Evolutionary conservation across 2,329 filamentous ascomycete species (phyloP).

Genomic region (Alternaria burnsii): DNA sequence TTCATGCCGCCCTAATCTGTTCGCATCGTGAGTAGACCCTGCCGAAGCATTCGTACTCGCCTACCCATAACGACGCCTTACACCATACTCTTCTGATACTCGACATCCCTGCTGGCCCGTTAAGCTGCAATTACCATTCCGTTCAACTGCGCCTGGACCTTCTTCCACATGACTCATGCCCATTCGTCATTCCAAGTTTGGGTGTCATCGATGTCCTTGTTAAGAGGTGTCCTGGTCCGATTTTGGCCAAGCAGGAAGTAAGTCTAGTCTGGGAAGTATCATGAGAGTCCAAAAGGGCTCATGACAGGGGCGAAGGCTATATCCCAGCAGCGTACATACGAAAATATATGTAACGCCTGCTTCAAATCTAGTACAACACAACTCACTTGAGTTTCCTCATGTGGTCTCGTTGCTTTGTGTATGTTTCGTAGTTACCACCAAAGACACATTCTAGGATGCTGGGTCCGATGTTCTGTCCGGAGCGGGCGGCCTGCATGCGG

Average conservation of each 20-base stretch:
- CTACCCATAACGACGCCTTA: conserved; percentile 6
- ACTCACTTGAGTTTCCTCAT: conserved; percentile 54
- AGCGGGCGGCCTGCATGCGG: conserved; percentile 59
- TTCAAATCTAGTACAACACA: conserved; percentile 15
- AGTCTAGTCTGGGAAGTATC: background rate
- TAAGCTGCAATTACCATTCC: background rate
- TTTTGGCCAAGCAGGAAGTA: background rate
- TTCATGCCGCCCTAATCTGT: conserved; percentile 18
- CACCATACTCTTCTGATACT: background rate
- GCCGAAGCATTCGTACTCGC: conserved; percentile 23
- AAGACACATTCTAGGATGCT: conserved; percentile 78
- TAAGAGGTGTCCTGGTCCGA: conserved; percentile 1
- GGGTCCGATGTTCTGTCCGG: conserved; percentile 28
- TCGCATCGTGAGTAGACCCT: conserved; percentile 23
- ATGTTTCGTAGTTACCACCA: conserved; percentile 80
- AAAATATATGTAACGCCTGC: background rate
- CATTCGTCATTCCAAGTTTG: conserved; percentile 1
- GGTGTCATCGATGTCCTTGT: background rate
- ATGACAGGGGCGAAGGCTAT: background rate
- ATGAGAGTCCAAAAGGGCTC: background rate
- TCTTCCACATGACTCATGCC: background rate
- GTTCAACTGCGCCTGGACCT: background rate
- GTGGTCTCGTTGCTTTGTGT: conserved; percentile 72
- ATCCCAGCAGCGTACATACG: background rate
- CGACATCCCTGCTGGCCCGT: background rate